A percentile compares a stretch with the other conserved stretches of the same genome.
phyloP scores from a whole-genome alignment of 2,329 filamentous ascomycete genomes.

The Paradendryphiella salina region DNA sequence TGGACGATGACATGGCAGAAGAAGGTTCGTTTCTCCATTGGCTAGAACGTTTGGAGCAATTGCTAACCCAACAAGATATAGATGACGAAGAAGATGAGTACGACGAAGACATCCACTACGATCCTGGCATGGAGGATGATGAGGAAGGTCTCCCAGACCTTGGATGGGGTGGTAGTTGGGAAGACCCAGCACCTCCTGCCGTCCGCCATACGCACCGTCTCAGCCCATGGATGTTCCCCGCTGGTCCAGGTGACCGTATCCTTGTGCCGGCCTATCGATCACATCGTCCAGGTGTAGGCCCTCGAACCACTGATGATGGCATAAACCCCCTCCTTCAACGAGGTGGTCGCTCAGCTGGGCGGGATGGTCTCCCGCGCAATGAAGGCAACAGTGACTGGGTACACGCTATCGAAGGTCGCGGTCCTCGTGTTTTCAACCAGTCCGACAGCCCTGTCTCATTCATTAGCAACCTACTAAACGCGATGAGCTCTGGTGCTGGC shows the following conservation, averaged over 20 bases:
- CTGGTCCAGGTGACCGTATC: conserved; percentile 53
- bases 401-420: conserved; percentile 55
- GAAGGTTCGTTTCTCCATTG: conserved; percentile 56
- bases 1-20: conserved; percentile 62
- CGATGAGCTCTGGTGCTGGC: conserved; percentile 51
- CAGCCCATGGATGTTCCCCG: conserved; percentile 61
- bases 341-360: conserved; percentile 43
- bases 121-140: conserved; percentile 55
- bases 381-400: conserved; percentile 58
- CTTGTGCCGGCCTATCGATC: conserved; percentile 53
- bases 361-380: conserved; percentile 30
- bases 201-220: conserved; percentile 59
- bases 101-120: conserved; percentile 64
- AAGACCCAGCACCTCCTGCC: conserved; percentile 48
- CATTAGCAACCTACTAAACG: conserved; percentile 61
- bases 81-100: conserved; percentile 72
- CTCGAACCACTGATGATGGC: conserved; percentile 73
- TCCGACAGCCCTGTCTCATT: conserved; percentile 58
- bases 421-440: conserved; percentile 49
- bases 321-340: conserved; percentile 84
- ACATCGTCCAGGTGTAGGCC: conserved; percentile 58
- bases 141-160: conserved; percentile 48
- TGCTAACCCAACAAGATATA: conserved; percentile 50
- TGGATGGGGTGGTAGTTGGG: conserved; percentile 60
- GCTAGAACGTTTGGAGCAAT: conserved; percentile 4